phyloP scores from a whole-genome alignment of 345 rosid species.

The Salix arbutifolia region DNA sequence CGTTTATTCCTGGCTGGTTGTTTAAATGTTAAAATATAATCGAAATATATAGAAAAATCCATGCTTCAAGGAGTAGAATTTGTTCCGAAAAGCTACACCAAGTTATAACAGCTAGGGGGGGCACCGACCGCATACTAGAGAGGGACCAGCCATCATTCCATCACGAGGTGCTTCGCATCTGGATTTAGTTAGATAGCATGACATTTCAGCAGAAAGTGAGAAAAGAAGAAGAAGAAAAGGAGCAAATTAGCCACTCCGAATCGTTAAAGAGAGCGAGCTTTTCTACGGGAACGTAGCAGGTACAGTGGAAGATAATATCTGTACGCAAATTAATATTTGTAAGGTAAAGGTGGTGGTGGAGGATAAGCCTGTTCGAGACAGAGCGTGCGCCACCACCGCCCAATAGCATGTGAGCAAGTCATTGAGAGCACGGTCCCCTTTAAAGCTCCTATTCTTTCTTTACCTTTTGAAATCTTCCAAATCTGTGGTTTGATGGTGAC shows the following conservation, averaged over 20 bases:
- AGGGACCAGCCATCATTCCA: not conserved
- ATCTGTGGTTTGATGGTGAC: not conserved
- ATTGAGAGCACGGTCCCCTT: not conserved
- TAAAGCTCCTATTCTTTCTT: not conserved
- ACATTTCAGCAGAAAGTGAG: not conserved
- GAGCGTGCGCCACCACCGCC: not conserved
- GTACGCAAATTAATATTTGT: not conserved
- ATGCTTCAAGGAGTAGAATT: not conserved
- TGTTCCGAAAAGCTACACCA: not conserved
- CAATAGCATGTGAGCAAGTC: not conserved
- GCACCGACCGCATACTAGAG: not conserved
- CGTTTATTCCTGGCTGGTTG: not conserved
- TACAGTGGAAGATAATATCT: not conserved
- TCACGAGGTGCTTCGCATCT: not conserved
- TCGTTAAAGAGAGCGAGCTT: not conserved
- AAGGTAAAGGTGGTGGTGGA: not conserved
- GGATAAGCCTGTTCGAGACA: not conserved
- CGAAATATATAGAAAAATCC: not conserved
- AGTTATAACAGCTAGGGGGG: not conserved
- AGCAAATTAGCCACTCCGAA: not conserved
- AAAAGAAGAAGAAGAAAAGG: not conserved
- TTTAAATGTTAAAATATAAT: too few species aligned
- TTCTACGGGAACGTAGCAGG: not conserved
- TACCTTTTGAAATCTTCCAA: not conserved
- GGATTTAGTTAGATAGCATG: not conserved